Percentiles rank a stretch among this genome's conserved stretches.
Conservation (phyloP, 768 basidiomycete genomes). For the Coprinellus micaceus region DNA sequence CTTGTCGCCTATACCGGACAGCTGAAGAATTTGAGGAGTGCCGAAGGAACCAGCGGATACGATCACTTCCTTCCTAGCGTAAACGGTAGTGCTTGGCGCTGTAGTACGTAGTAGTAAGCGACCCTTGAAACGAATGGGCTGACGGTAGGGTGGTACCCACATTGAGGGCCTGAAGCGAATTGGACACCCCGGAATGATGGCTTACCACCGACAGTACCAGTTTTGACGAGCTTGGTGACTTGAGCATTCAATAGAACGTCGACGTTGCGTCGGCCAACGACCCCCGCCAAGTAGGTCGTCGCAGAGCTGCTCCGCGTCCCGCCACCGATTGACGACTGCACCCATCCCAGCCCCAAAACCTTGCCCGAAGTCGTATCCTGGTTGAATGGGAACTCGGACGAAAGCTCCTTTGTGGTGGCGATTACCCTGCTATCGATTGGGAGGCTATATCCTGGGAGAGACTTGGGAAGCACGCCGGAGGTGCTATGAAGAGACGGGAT, state of each 20-base stretch:
- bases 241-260: conserved; percentile 32
- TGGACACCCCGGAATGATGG: conserved; percentile 19
- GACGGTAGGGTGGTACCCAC: background rate
- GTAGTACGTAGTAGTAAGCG: background rate
- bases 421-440: conserved; percentile 19
- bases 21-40: conserved; percentile 31
- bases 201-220: conserved; percentile 12
- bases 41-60: conserved; percentile 35
- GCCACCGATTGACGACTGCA: conserved; percentile 11
- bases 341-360: conserved; percentile 11
- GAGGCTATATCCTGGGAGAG: conserved; percentile 13
- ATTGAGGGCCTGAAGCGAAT: conserved; percentile 8
- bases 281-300: conserved; percentile 15
- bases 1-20: conserved; percentile 33
- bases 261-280: conserved; percentile 20
- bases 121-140: background rate
- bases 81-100: background rate
- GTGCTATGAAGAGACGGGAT: conserved; percentile 18
- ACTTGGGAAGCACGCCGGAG: conserved; percentile 15
- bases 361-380: conserved; percentile 10
- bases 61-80: conserved; percentile 32
- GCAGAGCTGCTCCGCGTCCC: conserved; percentile 12
- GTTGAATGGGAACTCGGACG: conserved; percentile 10
- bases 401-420: conserved; percentile 13
- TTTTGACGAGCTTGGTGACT: conserved; percentile 26